Evolutionary conservation across 257 asterid genomes (phyloP), one percentile per base, ranked within the genome.

Genomic region (Nicotiana paniculata): DNA sequence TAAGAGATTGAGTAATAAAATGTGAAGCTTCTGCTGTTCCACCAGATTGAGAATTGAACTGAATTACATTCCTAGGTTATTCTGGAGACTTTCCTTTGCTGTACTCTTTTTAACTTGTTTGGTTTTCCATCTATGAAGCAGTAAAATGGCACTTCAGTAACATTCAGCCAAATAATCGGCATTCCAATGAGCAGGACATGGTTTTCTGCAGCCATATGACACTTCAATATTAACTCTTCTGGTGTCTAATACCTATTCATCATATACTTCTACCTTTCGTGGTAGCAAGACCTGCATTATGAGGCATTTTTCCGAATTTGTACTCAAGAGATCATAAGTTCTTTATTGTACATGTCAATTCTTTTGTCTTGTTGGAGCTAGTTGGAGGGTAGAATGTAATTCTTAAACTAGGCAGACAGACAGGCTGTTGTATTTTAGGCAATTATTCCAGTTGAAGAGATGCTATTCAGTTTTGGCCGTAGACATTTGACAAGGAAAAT

Each of bases 91-190:
- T 0, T 4, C 37, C 37, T 33, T 33, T 33, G 37, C 0, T 33
- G 37, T 33, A 33, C 37, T 33, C 37, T 33, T 33, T 33, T 33
- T 33, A 33, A 5, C 37, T 33, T 33, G 5, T 33, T 33, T 33
- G 37, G 37, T 4, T 33, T 33, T 33, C 37, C 37, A 3, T 33
- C 37, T 33, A 33, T 90, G 84, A 88, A 91, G 86, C 87, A 84
- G 85, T 78, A 67, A 61, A 48, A 72, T 76, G 33, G 35, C 30
- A 57, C 65, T 37, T 83, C 46, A 26, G 30, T 58, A 67, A 62
- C 72, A 69, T 32, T 82, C n/a, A 26, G 10, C 62, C 48, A 15
- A 32, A 74, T 24, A 74, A 74, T 74, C 79, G 26, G 9, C 43
- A 48, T 74, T 74, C 24, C 43, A 24, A 37, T 74, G 2, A 48